phyloP scores from a whole-genome alignment of 441 rosid species.

The Capsella rubella region DNA sequence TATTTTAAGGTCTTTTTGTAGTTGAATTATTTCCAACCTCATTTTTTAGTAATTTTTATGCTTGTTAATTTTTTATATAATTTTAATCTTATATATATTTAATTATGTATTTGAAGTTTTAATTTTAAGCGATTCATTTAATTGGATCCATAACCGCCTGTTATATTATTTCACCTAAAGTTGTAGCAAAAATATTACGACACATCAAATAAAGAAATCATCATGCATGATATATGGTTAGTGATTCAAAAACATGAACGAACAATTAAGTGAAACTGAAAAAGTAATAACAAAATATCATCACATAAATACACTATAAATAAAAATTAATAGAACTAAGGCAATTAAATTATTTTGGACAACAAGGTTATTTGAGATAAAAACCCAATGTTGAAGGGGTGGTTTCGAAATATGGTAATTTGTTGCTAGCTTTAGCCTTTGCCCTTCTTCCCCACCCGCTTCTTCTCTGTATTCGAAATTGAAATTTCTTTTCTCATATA shows the following conservation, averaged over 20 bases:
- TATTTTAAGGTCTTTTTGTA: not conserved
- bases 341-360: not conserved
- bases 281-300: no score
- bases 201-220: not conserved
- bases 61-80: no score
- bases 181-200: not conserved
- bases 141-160: not conserved
- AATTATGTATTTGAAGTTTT: not conserved
- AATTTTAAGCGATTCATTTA: not conserved
- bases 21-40: not conserved
- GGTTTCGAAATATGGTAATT: not conserved
- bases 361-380: not conserved
- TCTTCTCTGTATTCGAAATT: slow-evolving; percentile 38
- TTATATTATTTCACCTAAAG: not conserved
- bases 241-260: no score
- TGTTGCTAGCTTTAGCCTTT: slow-evolving; percentile 6
- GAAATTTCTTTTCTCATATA: not conserved
- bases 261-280: no score
- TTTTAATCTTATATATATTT: no score
- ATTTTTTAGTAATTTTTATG: not conserved
- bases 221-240: no score
- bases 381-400: not conserved
- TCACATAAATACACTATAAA: no score
- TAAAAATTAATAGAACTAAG: no score
- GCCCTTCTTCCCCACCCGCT: slow-evolving; percentile 40